Evolutionary conservation across 331 rosid genomes (phyloP).

Genomic region (Prunus yedoensis): DNA sequence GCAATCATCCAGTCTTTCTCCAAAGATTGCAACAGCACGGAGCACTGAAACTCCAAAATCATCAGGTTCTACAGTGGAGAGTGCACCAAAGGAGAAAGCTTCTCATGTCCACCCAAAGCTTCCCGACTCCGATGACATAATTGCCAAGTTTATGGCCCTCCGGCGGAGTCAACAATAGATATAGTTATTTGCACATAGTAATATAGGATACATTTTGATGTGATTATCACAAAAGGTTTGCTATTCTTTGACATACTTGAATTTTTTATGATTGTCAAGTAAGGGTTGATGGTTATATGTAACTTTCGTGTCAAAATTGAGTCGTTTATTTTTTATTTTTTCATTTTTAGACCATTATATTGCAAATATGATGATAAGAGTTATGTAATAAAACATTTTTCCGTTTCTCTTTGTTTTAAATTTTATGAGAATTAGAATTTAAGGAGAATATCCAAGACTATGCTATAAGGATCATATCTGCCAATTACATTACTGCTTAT

Average conservation of each 20-base stretch:
- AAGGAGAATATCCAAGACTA: background rate
- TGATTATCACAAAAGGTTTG: slow-evolving; percentile 9
- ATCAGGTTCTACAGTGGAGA: slow-evolving; percentile 30
- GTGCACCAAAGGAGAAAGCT: slow-evolving; percentile 41
- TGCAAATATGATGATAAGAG: slow-evolving; percentile 2
- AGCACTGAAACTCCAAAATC: slow-evolving; percentile 36
- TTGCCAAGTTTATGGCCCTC: slow-evolving; percentile 76
- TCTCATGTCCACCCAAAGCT: slow-evolving; percentile 92
- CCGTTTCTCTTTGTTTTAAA: background rate
- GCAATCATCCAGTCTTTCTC: slow-evolving; percentile 37
- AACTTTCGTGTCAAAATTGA: background rate
- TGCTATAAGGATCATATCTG: too few species aligned
- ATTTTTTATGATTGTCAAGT: background rate
- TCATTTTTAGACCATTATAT: background rate
- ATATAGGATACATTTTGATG: slow-evolving; percentile 24
- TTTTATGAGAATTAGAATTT: background rate
- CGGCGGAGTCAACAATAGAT: slow-evolving; percentile 49
- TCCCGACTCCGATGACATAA: slow-evolving; percentile 76
- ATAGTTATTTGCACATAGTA: slow-evolving; percentile 25
- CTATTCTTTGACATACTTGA: slow-evolving; percentile 20
- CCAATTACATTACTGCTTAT: too few species aligned
- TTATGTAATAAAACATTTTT: background rate
- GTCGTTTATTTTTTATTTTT: background rate
- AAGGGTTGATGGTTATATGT: background rate
- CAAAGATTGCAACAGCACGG: slow-evolving; percentile 32